A percentile compares a stretch with the other conserved stretches of the same genome.
Evolutionary conservation across 2,329 filamentous ascomycete genomes (phyloP).

Genomic region (Xylariales sp.): DNA sequence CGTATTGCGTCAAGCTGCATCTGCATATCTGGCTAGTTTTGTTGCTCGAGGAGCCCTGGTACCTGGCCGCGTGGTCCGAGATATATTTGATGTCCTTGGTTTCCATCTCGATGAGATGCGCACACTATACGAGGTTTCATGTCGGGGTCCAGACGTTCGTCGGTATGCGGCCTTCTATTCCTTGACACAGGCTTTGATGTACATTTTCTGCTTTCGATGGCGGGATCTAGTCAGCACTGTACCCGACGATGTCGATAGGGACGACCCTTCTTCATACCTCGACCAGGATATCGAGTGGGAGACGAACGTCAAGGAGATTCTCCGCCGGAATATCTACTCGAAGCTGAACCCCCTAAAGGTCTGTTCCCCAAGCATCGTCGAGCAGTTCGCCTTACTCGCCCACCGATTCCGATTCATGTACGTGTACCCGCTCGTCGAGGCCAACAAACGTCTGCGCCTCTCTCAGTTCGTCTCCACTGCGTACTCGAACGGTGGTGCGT

Average conservation of each 20-base stretch:
- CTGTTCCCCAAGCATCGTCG: slow-evolving; percentile 83
- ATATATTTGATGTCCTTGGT: slow-evolving; percentile 75
- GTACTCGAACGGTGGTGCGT: slow-evolving; percentile 49
- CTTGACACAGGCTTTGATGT: slow-evolving; percentile 81
- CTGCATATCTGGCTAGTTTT: slow-evolving; percentile 91
- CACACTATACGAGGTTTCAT: slow-evolving; percentile 64
- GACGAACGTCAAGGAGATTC: slow-evolving; percentile 64
- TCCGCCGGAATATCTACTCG: slow-evolving; percentile 76
- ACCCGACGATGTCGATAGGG: slow-evolving; percentile 56
- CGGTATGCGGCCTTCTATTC: slow-evolving; percentile 84
- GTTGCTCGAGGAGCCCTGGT: slow-evolving; percentile 86
- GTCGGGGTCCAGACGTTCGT: slow-evolving; percentile 78
- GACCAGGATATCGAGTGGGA: slow-evolving; percentile 76
- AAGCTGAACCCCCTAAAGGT: slow-evolving; percentile 93
- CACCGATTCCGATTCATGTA: slow-evolving; percentile 85
- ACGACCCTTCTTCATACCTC: slow-evolving; percentile 55
- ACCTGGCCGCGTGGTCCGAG: slow-evolving; percentile 68
- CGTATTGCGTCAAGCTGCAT: slow-evolving; percentile 75
- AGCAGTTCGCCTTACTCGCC: slow-evolving; percentile 84
- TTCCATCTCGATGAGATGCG: slow-evolving; percentile 73
- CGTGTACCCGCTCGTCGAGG: slow-evolving; percentile 80
- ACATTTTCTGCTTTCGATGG: slow-evolving; percentile 98
- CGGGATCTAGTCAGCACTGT: slow-evolving; percentile 71
- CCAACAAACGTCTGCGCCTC: slow-evolving; percentile 84
- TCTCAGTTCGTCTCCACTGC: slow-evolving; percentile 61